Conservation (phyloP, 1,284 basidiomycete genomes). For the Melampsora americana region DNA sequence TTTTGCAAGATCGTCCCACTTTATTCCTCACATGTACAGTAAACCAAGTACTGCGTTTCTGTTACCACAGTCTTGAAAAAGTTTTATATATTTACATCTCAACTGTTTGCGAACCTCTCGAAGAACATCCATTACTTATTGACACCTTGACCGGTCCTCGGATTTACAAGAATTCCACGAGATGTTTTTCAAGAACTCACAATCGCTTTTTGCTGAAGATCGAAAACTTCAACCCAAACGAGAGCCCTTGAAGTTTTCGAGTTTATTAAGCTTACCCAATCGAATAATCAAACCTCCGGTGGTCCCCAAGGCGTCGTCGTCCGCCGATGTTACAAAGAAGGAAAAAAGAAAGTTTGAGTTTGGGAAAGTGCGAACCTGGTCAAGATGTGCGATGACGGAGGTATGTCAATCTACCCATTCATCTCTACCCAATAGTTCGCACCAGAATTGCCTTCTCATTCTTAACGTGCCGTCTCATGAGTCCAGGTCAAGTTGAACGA, state of each 20-base stretch:
- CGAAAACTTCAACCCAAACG: constrained; percentile 2
- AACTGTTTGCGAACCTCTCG: too few species aligned
- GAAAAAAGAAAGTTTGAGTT: neutral
- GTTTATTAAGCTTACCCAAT: neutral
- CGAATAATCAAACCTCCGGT: neutral
- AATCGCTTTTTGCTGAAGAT: neutral
- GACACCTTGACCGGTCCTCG: too few species aligned
- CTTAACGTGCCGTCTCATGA: neutral
- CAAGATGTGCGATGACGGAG: neutral
- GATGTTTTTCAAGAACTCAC: too few species aligned
- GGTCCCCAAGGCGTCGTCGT: neutral
- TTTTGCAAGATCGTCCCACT: too few species aligned
- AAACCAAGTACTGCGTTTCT: too few species aligned
- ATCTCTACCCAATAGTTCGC: too few species aligned
- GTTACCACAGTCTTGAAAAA: too few species aligned
- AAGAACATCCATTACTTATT: too few species aligned
- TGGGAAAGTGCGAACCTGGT: neutral
- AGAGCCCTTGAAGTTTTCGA: neutral
- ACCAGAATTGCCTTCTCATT: too few species aligned
- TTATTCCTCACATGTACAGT: too few species aligned
- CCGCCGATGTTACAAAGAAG: neutral
- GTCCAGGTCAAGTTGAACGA: constrained; percentile 28
- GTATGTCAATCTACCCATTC: neutral
- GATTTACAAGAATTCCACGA: too few species aligned
- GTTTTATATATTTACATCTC: too few species aligned